A percentile compares a stretch with the other conserved stretches of the same genome.
Conservation (phyloP, 2,329 filamentous ascomycete genomes). For the Alternaria angustiovoidea region DNA sequence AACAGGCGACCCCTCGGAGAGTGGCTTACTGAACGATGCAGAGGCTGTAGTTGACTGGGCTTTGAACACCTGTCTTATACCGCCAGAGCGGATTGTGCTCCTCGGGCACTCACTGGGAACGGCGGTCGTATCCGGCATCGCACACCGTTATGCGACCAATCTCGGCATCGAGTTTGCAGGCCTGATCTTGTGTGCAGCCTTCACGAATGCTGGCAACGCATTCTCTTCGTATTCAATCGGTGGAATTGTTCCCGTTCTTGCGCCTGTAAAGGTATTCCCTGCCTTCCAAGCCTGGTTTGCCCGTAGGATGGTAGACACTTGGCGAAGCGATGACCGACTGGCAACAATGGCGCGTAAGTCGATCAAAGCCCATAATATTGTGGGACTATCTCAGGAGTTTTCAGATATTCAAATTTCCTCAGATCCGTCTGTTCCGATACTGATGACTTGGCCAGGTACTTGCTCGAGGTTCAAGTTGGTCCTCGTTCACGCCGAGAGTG, state of each 20-base stretch:
- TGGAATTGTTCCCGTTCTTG: constrained; percentile 78
- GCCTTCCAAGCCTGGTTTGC: constrained; percentile 70
- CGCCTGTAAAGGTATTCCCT: constrained; percentile 74
- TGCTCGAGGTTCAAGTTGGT: constrained; percentile 36
- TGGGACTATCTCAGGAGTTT: not conserved
- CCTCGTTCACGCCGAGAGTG: constrained; percentile 47
- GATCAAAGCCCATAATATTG: not conserved
- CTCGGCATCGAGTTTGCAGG: constrained; percentile 75
- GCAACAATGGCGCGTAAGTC: constrained; percentile 59
- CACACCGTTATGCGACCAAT: constrained; percentile 70
- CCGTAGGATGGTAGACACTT: constrained; percentile 75
- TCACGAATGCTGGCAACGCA: constrained; percentile 76
- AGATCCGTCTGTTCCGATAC: constrained; percentile 3
- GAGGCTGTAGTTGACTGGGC: constrained; percentile 78
- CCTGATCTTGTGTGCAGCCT: constrained; percentile 79
- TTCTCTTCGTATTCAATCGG: constrained; percentile 79
- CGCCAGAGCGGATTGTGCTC: constrained; percentile 77
- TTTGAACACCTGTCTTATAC: constrained; percentile 69
- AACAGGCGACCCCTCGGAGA: constrained; percentile 79
- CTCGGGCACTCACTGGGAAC: constrained; percentile 90
- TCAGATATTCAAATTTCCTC: not conserved
- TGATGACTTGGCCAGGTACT: constrained; percentile 16
- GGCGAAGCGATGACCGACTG: constrained; percentile 76
- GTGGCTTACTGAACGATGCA: constrained; percentile 81
- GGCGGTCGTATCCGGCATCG: constrained; percentile 78